These are phyloP conservation scores for Blastomyces emzantsi DNA, from an alignment of 2,329 filamentous ascomycete genomes.

Conservation along the genomic window DNA sequence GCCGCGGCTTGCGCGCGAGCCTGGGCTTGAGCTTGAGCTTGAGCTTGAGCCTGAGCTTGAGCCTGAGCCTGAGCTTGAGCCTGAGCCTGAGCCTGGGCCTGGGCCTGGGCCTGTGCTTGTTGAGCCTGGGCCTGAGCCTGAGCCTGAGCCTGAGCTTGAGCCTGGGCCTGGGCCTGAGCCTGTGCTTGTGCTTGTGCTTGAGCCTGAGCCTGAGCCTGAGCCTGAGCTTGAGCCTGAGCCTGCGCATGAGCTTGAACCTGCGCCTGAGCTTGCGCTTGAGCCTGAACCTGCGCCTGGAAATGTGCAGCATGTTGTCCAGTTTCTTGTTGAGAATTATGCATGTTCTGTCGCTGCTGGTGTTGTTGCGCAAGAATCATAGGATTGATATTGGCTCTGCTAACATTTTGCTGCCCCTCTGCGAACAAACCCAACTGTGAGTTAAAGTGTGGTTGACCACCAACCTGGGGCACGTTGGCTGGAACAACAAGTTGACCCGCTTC, in stretches of 20 bases:
- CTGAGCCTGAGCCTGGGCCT: slow-evolving; percentile 23
- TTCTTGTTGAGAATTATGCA: slow-evolving; percentile 38
- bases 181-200: background rate
- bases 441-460: slow-evolving; percentile 35
- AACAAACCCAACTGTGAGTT: slow-evolving; percentile 29
- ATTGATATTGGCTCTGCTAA: slow-evolving; percentile 31
- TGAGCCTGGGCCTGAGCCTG: slow-evolving; percentile 33
- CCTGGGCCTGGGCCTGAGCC: background rate
- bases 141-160: slow-evolving; percentile 23
- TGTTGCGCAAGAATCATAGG: slow-evolving; percentile 36
- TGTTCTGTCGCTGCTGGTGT: slow-evolving; percentile 32
- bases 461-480: slow-evolving; percentile 49
- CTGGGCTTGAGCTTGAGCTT: slow-evolving; percentile 33
- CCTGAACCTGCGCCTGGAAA: slow-evolving; percentile 13
- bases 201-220: background rate
- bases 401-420: slow-evolving; percentile 31
- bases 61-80: slow-evolving; percentile 23
- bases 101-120: background rate
- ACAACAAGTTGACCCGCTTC: slow-evolving; percentile 56
- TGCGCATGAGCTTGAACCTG: background rate
- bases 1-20: slow-evolving; percentile 35
- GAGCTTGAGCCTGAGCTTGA: slow-evolving; percentile 32
- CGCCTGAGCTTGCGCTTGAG: background rate
- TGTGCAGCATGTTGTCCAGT: slow-evolving; percentile 32
- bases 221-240: background rate